Evolutionary conservation across 768 basidiomycete species (phyloP).

Genomic region (Trametes elegans): DNA sequence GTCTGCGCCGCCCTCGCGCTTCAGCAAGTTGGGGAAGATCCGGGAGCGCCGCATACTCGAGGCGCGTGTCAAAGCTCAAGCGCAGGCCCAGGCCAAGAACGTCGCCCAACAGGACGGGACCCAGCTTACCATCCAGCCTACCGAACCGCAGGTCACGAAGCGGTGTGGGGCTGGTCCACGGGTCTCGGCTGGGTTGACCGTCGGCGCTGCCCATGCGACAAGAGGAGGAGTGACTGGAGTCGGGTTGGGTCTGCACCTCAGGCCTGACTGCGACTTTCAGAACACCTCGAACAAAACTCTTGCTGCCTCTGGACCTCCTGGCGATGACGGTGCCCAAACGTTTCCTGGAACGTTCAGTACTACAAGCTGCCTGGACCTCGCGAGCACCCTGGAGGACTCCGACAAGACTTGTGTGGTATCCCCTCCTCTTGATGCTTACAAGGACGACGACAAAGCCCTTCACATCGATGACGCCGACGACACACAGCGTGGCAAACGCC

Average conservation of each 20-base stretch:
- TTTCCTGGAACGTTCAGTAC: neutral
- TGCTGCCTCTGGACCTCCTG: neutral
- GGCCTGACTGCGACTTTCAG: neutral
- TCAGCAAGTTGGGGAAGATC: neutral
- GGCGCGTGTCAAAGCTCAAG: too few species aligned
- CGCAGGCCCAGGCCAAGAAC: neutral
- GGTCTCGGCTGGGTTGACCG: neutral
- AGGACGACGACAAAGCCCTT: neutral
- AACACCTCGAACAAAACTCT: neutral
- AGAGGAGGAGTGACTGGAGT: neutral
- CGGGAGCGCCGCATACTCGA: neutral
- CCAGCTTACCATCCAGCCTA: neutral
- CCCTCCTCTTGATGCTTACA: neutral
- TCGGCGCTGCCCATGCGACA: neutral
- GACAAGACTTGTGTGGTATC: constrained; percentile 1
- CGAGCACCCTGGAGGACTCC: neutral
- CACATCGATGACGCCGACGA: neutral
- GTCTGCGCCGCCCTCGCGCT: neutral
- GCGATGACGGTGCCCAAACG: neutral
- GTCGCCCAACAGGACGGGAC: neutral
- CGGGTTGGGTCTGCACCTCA: constrained; percentile 2
- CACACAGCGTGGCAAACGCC: neutral
- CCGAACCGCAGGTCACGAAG: neutral
- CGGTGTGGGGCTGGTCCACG: neutral
- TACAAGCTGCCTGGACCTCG: neutral